Base-by-base conservation (phyloP, 352 stramenopile species). In the Pythium apleroticum region DNA sequence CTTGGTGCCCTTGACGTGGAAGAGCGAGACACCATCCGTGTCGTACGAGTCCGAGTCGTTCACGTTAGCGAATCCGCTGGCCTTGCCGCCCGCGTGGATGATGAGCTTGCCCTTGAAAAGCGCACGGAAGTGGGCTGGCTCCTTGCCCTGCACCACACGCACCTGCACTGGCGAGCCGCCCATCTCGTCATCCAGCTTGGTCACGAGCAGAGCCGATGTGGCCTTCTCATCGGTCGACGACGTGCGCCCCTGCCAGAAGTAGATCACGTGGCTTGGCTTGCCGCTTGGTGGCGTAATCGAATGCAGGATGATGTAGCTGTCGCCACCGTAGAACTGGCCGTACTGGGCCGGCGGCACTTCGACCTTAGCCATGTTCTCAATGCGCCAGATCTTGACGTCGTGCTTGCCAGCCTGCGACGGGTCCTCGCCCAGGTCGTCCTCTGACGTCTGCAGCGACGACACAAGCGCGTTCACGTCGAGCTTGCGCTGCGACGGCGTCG, bases 251-350 rank as follows among this genome's bases (percentile, higher is more conserved):
- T 96, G 86, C 81, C 90, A 97, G 73, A 97, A 97, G 83, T 97
- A 97, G 66, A 97, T 96, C 63, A 97, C 78, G 59, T 96, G 80
- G 20, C 73, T 80, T 33, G 77, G 72, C 72, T 92, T 93, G 39
- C 80, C 81, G 46, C 67, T 88, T 24, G 76, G 69, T 25, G 80
- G 69, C 58, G 72, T 90, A 20, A 89, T 84, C 22, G 84, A 90
- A 59, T 96, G 77, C 27, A 98, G 75, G 24, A 98, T 63, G 68
- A 99, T 93, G 81, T 99, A 99, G 64, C 88, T 98, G 76, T 99
- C 97, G 31, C 96, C 97, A 54, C 81, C 81, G 71, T 96, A 97
- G 72, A 99, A 99, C 49, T 92, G 83, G 19, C 97, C 97, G 64
- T 97, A 91, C 22, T 81, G 74, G 33, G 83, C 67, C 52, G 82